Conservation (phyloP, 2,329 filamentous ascomycete genomes). For the Colletotrichum aenigma region DNA sequence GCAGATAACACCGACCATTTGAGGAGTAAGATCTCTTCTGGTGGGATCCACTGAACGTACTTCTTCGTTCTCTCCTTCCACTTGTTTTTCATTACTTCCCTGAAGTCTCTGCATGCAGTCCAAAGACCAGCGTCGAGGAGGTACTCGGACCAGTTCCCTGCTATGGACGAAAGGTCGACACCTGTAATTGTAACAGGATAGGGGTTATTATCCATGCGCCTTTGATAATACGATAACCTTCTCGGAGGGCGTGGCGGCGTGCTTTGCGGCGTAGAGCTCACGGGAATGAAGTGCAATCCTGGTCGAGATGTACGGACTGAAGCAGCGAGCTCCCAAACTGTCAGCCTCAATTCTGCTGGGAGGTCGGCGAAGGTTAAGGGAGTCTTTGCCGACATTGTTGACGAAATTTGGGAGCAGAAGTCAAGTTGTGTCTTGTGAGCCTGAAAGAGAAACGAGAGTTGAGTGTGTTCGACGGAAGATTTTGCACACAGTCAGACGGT, state of each 20-base stretch:
- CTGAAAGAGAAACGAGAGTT: background rate
- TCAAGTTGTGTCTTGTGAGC: background rate
- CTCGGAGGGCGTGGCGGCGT: background rate
- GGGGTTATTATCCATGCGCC: background rate
- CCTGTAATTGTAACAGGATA: background rate
- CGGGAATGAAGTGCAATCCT: background rate
- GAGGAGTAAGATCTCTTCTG: background rate
- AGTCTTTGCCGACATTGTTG: fast-evolving
- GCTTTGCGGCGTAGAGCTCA: background rate
- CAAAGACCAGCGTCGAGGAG: background rate
- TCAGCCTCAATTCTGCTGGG: background rate
- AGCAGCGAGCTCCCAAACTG: background rate
- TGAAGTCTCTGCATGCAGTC: background rate
- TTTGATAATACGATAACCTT: fast-evolving
- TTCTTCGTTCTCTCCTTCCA: background rate
- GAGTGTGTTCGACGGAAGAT: background rate
- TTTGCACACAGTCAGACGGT: background rate
- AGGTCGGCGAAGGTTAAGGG: background rate
- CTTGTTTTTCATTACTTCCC: background rate
- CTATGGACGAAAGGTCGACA: background rate
- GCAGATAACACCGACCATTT: fast-evolving
- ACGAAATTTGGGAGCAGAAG: background rate
- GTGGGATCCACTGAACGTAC: fast-evolving
- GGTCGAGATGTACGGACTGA: background rate
- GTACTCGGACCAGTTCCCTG: background rate